A percentile compares a stretch with the other conserved stretches of the same genome.
phyloP scores from a whole-genome alignment of 2,329 filamentous ascomycete species.

The Fusarium sp. region DNA sequence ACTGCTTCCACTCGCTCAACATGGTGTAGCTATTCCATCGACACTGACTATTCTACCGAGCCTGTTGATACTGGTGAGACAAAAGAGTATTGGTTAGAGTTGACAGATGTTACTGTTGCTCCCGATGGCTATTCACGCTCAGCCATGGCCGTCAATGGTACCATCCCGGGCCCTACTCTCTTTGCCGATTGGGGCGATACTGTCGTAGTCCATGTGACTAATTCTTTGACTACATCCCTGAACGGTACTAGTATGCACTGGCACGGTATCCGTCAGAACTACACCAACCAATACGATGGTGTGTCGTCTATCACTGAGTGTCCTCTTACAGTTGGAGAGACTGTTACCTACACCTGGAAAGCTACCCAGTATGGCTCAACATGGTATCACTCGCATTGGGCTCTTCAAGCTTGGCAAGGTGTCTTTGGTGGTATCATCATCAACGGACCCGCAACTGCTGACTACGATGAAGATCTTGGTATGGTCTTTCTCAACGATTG shows the following conservation, averaged over 20 bases:
- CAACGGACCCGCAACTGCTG: slow-evolving; percentile 67
- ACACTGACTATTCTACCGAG: slow-evolving; percentile 58
- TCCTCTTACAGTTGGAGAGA: slow-evolving; percentile 62
- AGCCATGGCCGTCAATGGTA: slow-evolving; percentile 64
- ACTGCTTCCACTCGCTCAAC: slow-evolving; percentile 7
- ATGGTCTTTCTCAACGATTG: slow-evolving; percentile 69
- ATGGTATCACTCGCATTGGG: slow-evolving; percentile 73
- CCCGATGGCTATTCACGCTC: slow-evolving; percentile 60
- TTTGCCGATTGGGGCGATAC: slow-evolving; percentile 63
- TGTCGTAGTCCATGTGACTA: slow-evolving; percentile 66
- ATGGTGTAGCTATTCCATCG: slow-evolving; percentile 63
- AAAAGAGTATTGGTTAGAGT: slow-evolving; percentile 61
- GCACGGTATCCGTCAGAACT: slow-evolving; percentile 70
- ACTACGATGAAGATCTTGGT: slow-evolving; percentile 74
- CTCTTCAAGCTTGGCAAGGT: slow-evolving; percentile 63
- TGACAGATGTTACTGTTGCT: slow-evolving; percentile 54
- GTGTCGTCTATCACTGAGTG: slow-evolving; percentile 63
- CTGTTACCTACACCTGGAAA: slow-evolving; percentile 67
- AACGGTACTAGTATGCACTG: slow-evolving; percentile 73
- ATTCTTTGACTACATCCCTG: slow-evolving; percentile 52
- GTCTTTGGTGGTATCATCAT: slow-evolving; percentile 71
- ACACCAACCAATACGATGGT: slow-evolving; percentile 67
- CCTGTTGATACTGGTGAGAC: slow-evolving; percentile 62
- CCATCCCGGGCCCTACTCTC: slow-evolving; percentile 69
- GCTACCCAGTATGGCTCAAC: slow-evolving; percentile 66